phyloP scores from a whole-genome alignment of 805 yeast genomes.

The Peterozyma toletana region DNA sequence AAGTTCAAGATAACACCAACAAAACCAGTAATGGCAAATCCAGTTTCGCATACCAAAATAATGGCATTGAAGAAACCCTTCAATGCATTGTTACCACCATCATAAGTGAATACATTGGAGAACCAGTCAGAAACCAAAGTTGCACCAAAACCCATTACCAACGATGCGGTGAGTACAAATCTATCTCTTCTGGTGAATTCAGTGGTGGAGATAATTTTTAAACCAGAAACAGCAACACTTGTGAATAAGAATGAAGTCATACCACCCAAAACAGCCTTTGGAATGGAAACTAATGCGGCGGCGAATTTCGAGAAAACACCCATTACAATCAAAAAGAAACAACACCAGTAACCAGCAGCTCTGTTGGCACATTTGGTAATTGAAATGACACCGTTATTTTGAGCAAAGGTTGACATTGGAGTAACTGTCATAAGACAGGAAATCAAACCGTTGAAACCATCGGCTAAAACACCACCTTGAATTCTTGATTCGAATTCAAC shows the following conservation, averaged over 20 bases:
- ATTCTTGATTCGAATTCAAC: slow-evolving; percentile 73
- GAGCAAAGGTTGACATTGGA: slow-evolving; percentile 92
- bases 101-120: slow-evolving; percentile 39
- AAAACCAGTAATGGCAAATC: slow-evolving; percentile 50
- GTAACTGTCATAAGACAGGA: slow-evolving; percentile 78
- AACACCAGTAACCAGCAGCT: slow-evolving; percentile 48
- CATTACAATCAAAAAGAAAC: slow-evolving; percentile 71
- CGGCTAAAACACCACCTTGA: slow-evolving; percentile 90
- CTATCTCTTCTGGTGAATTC: slow-evolving; percentile 53
- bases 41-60: slow-evolving; percentile 48
- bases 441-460: slow-evolving; percentile 73
- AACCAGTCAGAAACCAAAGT: slow-evolving; percentile 42
- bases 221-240: slow-evolving; percentile 53
- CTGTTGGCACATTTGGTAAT: slow-evolving; percentile 89
- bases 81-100: slow-evolving; percentile 34
- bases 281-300: slow-evolving; percentile 82
- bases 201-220: slow-evolving; percentile 44
- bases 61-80: slow-evolving; percentile 46
- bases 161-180: slow-evolving; percentile 42
- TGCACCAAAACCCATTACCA: slow-evolving; percentile 47
- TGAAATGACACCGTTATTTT: slow-evolving; percentile 91
- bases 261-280: slow-evolving; percentile 77
- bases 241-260: slow-evolving; percentile 61
- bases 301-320: slow-evolving; percentile 85
- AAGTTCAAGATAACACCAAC: slow-evolving; percentile 43